Base-by-base conservation (phyloP, 306 rosid species). In the Citrullus amarus region DNA sequence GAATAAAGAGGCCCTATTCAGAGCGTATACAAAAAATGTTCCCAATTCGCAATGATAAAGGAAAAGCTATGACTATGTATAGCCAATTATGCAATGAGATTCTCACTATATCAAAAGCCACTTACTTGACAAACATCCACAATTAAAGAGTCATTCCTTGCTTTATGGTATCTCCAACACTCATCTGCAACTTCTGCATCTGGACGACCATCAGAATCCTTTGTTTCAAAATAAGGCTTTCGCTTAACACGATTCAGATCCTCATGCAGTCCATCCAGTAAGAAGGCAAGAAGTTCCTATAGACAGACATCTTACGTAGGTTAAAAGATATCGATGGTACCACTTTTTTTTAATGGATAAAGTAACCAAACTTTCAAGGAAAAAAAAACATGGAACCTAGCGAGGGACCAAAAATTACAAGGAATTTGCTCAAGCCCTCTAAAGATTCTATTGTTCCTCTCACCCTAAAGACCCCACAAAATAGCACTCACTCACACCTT, bases 71-170 rank as follows among this genome's bases (percentile, higher is more conserved):
- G 28, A 25, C 28, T 25, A 25, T 25, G 28, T 25, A 25, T 25
- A 25, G 28, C 28, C 28, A 25, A 55, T 32, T 28, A 44, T 13
- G 59, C 70, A 78, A 78, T 78, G 46, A 78, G 60, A 78, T n/a
- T 22, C 32, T 62, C 46, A 62, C 32, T 51, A 79, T 48, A 57
- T 58, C 72, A 54, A 36, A 38, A 66, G 61, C 30, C 70, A 82
- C 97, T 91, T 86, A 96, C 98, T 81, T 96, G 99, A 86, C 99
- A 96, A 77, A 92, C 98, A 91, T 96, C 99, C 73, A 96, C 99
- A 82, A 96, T 92, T 89, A 96, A 79, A 66, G 99, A 96, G 86
- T 92, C 99, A 90, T 96, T 96, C 66, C 99, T 90, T 70, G 98
- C 99, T 87, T 82, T 91, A 78, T 96, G 98, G 85, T 92, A 88